These are phyloP conservation scores for Pouteria glomerata DNA, from an alignment of 148 eudicot species.

Conservation along the genomic window DNA sequence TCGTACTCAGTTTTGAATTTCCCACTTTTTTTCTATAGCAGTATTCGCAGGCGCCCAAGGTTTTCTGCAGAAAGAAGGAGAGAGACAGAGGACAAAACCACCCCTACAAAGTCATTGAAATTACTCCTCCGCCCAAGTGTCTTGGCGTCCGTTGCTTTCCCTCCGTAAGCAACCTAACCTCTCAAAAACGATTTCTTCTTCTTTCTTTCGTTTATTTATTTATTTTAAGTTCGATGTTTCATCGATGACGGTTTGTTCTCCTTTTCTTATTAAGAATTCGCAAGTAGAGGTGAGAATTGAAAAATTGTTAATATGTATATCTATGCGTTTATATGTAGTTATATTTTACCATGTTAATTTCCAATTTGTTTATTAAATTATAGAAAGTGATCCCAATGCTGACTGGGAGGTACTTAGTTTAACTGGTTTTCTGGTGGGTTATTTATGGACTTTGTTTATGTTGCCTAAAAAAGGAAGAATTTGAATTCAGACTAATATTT, in stretches of 20 bases:
- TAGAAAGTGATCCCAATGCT: too few species aligned
- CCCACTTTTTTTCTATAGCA: neutral
- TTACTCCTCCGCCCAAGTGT: constrained; percentile 74
- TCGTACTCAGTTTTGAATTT: neutral
- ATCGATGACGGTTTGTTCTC: neutral
- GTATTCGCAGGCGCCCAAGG: constrained; percentile 14
- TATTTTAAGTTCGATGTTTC: neutral
- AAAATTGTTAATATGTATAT: neutral
- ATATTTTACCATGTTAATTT: neutral
- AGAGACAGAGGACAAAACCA: constrained; percentile 37
- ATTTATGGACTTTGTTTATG: too few species aligned
- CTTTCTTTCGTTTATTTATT: too few species aligned
- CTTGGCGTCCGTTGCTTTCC: constrained; percentile 77
- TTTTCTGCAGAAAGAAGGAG: constrained; percentile 50
- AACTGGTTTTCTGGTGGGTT: too few species aligned
- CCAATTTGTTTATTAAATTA: neutral
- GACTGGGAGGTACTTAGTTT: too few species aligned
- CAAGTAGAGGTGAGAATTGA: neutral
- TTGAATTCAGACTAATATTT: too few species aligned
- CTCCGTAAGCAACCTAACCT: constrained; percentile 37
- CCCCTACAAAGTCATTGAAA: constrained; percentile 74
- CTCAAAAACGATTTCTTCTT: neutral
- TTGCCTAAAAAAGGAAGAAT: too few species aligned
- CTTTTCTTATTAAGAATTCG: neutral
- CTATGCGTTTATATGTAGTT: too few species aligned